These are phyloP conservation scores for Apiotrichum montevideense DNA, from an alignment of 1,284 basidiomycete species.

Conservation along the genomic window DNA sequence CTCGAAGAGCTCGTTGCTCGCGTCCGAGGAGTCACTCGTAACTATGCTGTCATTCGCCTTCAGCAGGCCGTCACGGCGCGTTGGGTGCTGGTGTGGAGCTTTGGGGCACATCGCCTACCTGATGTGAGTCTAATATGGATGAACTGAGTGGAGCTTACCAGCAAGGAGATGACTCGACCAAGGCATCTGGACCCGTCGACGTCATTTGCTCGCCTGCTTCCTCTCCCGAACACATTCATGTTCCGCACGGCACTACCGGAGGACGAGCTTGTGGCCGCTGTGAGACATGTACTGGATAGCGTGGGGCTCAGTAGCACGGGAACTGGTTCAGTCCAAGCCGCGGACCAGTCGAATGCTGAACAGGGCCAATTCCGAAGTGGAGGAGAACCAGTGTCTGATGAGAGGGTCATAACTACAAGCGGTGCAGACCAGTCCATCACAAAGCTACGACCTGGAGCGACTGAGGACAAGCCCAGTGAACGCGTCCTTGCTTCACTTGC, in stretches of 20 bases:
- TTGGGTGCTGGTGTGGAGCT: conserved; percentile 86
- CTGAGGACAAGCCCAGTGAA: background rate
- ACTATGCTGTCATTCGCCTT: conserved; percentile 77
- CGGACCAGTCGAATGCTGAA: no score
- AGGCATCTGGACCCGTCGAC: conserved; percentile 45
- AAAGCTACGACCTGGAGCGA: background rate
- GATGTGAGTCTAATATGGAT: conserved; percentile 56
- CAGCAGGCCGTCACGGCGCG: conserved; percentile 77
- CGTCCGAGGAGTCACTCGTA: conserved; percentile 61
- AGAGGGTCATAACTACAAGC: no score
- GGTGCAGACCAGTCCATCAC: no score
- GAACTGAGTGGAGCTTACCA: background rate
- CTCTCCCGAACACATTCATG: conserved; percentile 43
- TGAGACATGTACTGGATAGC: conserved; percentile 17
- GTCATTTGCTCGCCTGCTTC: conserved; percentile 53
- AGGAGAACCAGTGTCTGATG: no score
- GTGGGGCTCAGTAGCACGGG: background rate
- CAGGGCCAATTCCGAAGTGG: no score
- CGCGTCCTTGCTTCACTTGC: conserved; percentile 45
- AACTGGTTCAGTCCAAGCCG: no score
- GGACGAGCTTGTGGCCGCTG: conserved; percentile 32
- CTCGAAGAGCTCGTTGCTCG: conserved; percentile 57
- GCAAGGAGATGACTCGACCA: conserved; percentile 22
- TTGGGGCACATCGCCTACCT: conserved; percentile 57
- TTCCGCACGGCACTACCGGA: conserved; percentile 3